Conservation (phyloP, 1,139 yeast species). For the Casaregolazyma lundiana region DNA sequence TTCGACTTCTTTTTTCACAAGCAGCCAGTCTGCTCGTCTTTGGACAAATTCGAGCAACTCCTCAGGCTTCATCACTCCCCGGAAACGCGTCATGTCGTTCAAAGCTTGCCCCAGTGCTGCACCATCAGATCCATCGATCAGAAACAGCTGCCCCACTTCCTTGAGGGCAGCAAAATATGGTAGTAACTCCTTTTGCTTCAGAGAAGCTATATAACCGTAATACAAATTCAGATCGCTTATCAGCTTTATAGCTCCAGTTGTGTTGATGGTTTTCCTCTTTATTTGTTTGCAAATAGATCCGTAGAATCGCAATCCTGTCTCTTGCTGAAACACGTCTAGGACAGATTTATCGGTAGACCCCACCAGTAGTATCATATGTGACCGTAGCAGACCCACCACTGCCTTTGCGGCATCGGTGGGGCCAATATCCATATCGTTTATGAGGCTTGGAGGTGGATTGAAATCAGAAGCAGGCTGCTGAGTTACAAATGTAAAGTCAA, state of each 20-base stretch:
- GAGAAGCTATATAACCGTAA: constrained; percentile 61
- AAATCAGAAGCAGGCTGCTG: constrained; percentile 52
- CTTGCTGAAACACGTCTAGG: constrained; percentile 90
- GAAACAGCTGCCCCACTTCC: constrained; percentile 74
- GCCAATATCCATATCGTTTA: constrained; percentile 38
- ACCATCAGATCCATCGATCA: constrained; percentile 71
- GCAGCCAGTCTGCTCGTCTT: constrained; percentile 79
- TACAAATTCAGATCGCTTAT: constrained; percentile 57
- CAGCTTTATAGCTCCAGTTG: constrained; percentile 75
- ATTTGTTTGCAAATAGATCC: constrained; percentile 70
- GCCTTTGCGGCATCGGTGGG: constrained; percentile 69
- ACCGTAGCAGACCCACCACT: constrained; percentile 57
- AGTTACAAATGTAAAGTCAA: constrained; percentile 50
- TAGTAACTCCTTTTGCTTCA: constrained; percentile 63
- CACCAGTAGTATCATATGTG: constrained; percentile 69
- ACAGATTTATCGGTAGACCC: constrained; percentile 87
- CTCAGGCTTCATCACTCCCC: constrained; percentile 87
- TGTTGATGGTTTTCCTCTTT: constrained; percentile 64
- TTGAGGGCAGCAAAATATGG: constrained; percentile 80
- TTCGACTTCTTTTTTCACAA: constrained; percentile 75
- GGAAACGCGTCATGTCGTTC: constrained; percentile 77
- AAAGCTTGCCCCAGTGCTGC: constrained; percentile 81
- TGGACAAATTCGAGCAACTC: constrained; percentile 91
- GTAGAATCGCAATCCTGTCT: constrained; percentile 83
- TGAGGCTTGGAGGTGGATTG: constrained; percentile 36